Conservation (phyloP, 345 rosid genomes). For the Lepidium didymum region DNA sequence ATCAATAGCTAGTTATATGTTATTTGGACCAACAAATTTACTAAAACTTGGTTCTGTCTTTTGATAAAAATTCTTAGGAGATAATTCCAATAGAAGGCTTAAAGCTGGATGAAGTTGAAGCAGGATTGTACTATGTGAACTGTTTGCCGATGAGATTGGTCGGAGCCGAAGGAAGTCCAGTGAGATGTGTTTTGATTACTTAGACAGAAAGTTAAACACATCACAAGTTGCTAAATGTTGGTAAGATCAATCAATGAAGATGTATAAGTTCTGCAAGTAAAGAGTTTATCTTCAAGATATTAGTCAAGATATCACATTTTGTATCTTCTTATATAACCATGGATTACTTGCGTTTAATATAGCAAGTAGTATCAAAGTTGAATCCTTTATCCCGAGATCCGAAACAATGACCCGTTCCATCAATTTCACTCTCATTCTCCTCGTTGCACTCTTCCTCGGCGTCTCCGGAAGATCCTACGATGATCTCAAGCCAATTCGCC, state of each 20-base stretch:
- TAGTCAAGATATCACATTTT: background rate
- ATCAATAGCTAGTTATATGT: background rate
- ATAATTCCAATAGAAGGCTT: constrained; percentile 31
- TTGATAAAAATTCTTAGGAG: background rate
- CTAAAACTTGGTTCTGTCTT: background rate
- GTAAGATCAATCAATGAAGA: background rate
- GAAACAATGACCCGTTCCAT: constrained; percentile 10
- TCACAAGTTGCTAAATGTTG: background rate
- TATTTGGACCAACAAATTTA: background rate
- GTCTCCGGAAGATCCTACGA: constrained; percentile 7
- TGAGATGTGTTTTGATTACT: constrained; percentile 51
- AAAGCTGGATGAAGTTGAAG: constrained; percentile 43
- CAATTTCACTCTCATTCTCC: background rate
- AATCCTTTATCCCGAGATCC: constrained; percentile 2
- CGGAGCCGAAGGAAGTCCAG: constrained; percentile 63
- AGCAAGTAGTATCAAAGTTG: background rate
- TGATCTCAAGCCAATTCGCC: constrained; percentile 45
- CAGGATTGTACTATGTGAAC: constrained; percentile 49
- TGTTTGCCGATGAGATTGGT: constrained; percentile 53
- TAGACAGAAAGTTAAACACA: background rate
- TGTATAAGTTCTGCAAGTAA: background rate
- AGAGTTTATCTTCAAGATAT: background rate
- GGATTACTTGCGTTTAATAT: background rate
- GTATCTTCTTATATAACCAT: background rate
- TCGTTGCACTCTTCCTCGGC: constrained; percentile 4